Conservation (phyloP, 2,329 filamentous ascomycete species). For the Fusarium aywerte region DNA sequence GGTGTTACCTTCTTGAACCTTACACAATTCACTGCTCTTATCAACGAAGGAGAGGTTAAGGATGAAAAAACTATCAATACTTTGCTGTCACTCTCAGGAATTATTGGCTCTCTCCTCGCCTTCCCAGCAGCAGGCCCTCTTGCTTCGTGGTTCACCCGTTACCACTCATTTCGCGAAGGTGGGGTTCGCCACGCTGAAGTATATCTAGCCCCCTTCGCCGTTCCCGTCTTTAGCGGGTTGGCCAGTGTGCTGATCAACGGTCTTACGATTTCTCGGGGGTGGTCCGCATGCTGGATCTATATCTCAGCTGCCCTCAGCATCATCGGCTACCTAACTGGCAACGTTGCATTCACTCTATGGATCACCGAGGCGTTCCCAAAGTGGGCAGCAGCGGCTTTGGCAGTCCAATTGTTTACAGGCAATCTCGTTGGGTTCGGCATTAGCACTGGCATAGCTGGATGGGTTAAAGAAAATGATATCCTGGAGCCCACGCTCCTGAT, state of each 20-base stretch:
- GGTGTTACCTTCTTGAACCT: conserved; percentile 25
- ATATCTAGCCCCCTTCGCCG: conserved; percentile 10
- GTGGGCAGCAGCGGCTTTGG: conserved; percentile 27
- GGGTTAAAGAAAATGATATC: not conserved
- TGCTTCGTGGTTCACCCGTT: conserved; percentile 26
- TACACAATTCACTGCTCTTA: conserved; percentile 6
- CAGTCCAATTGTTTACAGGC: conserved; percentile 22
- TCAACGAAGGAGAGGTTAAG: accelerated
- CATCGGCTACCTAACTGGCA: conserved; percentile 28
- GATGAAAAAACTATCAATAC: not conserved
- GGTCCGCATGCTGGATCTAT: conserved; percentile 15
- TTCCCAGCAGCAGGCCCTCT: conserved; percentile 24
- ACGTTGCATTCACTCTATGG: conserved; percentile 35
- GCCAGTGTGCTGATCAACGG: conserved; percentile 22
- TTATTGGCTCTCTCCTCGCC: conserved; percentile 8
- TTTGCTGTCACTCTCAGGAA: conserved; percentile 2
- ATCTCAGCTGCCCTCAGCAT: conserved; percentile 20
- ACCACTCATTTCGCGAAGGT: conserved; percentile 8
- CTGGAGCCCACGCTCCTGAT: conserved; percentile 25
- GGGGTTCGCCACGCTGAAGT: conserved; percentile 34
- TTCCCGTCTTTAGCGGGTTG: conserved; percentile 8
- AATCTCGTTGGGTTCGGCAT: conserved; percentile 31
- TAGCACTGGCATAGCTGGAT: conserved; percentile 12
- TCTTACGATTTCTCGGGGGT: conserved; percentile 3
- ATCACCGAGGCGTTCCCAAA: conserved; percentile 34